A percentile compares a stretch with the other conserved stretches of the same genome.
Evolutionary conservation across 192 early-diverging fungal genomes (phyloP).

Genomic region (Coemansia sp.): DNA sequence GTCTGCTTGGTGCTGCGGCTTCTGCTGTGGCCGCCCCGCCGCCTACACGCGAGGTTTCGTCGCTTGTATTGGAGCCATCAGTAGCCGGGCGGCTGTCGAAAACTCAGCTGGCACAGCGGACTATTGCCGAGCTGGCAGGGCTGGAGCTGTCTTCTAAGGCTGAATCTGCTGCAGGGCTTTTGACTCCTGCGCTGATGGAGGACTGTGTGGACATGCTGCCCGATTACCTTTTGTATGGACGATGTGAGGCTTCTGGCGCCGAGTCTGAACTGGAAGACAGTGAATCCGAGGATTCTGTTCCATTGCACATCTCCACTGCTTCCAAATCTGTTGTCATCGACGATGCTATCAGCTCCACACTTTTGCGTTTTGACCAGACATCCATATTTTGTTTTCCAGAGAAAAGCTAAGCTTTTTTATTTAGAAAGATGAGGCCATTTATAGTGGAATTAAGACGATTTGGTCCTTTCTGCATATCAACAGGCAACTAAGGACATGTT

Average conservation of each 20-base stretch:
- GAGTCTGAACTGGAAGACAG: constrained; percentile 42
- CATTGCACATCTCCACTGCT: neutral
- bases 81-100: neutral
- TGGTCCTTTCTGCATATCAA: too few species aligned
- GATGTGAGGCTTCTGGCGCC: neutral
- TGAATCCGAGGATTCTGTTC: constrained; percentile 6
- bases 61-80: neutral
- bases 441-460: neutral
- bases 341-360: neutral
- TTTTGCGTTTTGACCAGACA: constrained; percentile 19
- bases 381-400: constrained; percentile 16
- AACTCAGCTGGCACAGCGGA: neutral
- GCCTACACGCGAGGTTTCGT: constrained; percentile 28
- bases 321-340: neutral
- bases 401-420: neutral
- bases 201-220: constrained; percentile 18
- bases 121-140: constrained; percentile 12
- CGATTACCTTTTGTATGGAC: constrained; percentile 4
- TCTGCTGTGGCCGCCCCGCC: constrained; percentile 15
- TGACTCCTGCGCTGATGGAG: constrained; percentile 22
- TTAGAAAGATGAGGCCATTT: neutral
- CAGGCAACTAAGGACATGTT: too few species aligned
- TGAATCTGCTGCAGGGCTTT: neutral
- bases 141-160: neutral
- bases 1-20: neutral